These are phyloP conservation scores for Nakaseomyces glabratus DNA, from an alignment of 1,139 yeast species.

Conservation along the genomic window DNA sequence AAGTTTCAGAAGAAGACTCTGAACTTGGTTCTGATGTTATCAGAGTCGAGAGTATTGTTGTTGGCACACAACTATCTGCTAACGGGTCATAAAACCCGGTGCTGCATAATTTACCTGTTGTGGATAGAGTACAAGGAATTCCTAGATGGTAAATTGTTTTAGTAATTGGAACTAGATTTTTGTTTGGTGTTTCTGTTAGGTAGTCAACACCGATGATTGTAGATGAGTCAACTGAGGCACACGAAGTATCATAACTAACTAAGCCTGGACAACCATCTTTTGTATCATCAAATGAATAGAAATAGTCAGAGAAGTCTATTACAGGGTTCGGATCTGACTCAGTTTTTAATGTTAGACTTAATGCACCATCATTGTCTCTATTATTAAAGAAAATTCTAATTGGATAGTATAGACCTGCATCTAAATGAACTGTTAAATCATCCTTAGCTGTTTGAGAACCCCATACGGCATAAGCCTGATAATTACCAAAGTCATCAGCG, in stretches of 20 bases:
- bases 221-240: neutral
- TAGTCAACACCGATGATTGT: neutral
- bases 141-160: neutral
- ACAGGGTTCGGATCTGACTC: neutral
- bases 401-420: neutral
- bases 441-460: neutral
- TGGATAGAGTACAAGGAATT: slow-evolving; percentile 1
- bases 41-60: no score
- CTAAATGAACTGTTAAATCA: neutral
- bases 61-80: neutral
- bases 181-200: neutral
- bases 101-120: neutral
- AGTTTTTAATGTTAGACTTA: neutral
- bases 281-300: neutral
- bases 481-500: neutral
- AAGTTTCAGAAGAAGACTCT: no score
- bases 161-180: neutral
- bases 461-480: neutral
- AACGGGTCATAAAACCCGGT: slow-evolving; percentile 1
- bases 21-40: no score
- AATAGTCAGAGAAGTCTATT: neutral
- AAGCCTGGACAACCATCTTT: neutral
- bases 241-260: neutral
- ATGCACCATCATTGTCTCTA: neutral
- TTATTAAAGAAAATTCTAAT: neutral